Percentiles rank a stretch among this genome's conserved stretches.
These are phyloP conservation scores for Trametes gibbosa DNA, from an alignment of 768 basidiomycete genomes.

Conservation along the genomic window DNA sequence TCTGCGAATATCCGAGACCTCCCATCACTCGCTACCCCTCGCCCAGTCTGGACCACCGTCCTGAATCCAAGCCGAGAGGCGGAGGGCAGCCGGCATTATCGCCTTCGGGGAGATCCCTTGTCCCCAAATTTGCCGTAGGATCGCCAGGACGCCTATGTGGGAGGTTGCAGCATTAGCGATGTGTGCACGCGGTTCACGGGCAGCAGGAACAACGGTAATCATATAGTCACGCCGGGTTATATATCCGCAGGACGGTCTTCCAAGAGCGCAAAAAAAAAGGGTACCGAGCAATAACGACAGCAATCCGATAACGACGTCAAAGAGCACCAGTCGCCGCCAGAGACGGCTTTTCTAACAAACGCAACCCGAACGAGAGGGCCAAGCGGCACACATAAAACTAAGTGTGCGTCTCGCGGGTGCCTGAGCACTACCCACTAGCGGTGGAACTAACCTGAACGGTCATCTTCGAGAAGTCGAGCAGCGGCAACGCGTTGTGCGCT, in stretches of 20 bases:
- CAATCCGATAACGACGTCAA: constrained; percentile 4
- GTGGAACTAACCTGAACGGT: constrained; percentile 10
- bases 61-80: too few relatives aligned
- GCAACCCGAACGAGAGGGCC: neutral
- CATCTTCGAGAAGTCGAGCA: constrained; percentile 9
- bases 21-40: neutral
- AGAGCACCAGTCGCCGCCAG: too few relatives aligned
- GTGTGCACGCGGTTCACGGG: neutral
- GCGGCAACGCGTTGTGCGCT: neutral
- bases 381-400: neutral
- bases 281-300: neutral
- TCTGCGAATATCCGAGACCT: neutral
- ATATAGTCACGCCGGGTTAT: too few relatives aligned
- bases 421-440: neutral
- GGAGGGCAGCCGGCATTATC: neutral
- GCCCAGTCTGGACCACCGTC: too few relatives aligned
- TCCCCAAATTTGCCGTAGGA: neutral
- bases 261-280: too few relatives aligned
- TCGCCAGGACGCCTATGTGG: neutral
- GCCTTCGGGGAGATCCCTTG: neutral
- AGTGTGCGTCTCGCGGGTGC: neutral
- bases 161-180: neutral
- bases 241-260: too few relatives aligned
- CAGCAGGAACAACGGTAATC: too few relatives aligned
- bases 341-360: too few relatives aligned